phyloP scores from a whole-genome alignment of 495 filamentous ascomycete species.

The Podospora comata region DNA sequence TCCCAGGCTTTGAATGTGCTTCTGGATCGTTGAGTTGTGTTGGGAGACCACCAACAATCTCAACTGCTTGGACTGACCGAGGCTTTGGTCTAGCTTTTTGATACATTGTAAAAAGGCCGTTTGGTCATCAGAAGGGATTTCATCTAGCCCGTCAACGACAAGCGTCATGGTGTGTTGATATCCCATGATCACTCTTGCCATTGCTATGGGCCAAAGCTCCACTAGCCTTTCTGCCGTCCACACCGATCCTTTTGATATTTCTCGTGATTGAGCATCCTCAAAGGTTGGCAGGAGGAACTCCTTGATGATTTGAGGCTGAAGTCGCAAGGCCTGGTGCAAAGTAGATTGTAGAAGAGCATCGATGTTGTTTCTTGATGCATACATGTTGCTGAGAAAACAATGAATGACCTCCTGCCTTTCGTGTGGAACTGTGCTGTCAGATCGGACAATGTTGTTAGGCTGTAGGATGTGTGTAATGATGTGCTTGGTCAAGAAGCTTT shows the following conservation, averaged over 20 bases:
- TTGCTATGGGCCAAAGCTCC: neutral
- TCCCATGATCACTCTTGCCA: neutral
- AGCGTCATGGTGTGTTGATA: neutral
- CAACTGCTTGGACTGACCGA: neutral
- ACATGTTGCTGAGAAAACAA: slow-evolving; percentile 16
- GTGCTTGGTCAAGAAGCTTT: slow-evolving; percentile 17
- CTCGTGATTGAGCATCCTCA: neutral
- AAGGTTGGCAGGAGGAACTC: neutral
- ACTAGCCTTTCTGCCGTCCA: neutral
- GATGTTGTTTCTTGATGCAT: slow-evolving; percentile 11
- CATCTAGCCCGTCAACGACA: neutral
- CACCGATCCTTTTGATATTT: neutral
- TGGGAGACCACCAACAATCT: neutral
- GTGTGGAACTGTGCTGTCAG: neutral
- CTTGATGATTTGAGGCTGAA: slow-evolving; percentile 1
- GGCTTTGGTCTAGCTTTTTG: neutral
- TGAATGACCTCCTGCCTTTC: slow-evolving; percentile 11
- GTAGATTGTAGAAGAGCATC: slow-evolving; percentile 9
- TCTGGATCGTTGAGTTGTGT: neutral
- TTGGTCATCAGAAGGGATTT: neutral
- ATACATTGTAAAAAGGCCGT: neutral
- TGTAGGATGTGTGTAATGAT: slow-evolving; percentile 18
- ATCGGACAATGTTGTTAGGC: no score
- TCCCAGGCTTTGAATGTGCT: neutral
- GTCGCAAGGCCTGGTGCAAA: neutral